phyloP scores from a whole-genome alignment of 192 early-diverging fungal species.

The Gigaspora rosea region DNA sequence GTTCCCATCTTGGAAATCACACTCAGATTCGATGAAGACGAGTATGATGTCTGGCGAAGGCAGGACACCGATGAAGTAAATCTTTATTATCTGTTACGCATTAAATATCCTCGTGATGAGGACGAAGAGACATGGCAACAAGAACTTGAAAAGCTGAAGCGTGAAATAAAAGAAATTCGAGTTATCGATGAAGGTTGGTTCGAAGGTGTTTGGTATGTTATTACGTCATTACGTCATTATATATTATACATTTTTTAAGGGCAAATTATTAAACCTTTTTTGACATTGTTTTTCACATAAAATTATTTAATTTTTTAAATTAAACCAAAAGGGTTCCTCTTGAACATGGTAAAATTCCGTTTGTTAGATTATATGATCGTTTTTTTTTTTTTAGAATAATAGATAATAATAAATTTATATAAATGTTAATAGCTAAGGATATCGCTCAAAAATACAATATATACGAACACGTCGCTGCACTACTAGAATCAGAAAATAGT shows the following conservation, averaged over 20 bases:
- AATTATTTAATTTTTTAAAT: too few relatives aligned
- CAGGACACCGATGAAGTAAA: constrained; percentile 35
- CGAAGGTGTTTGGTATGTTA: constrained; percentile 32
- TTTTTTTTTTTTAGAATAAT: not conserved
- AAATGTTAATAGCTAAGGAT: constrained; percentile 24
- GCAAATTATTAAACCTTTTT: not conserved
- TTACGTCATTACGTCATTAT: not conserved
- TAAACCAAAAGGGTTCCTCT: not conserved
- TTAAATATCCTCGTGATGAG: constrained; percentile 32
- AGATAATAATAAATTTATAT: not conserved
- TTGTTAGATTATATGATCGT: too few relatives aligned
- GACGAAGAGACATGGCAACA: constrained; percentile 23
- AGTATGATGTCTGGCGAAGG: constrained; percentile 32
- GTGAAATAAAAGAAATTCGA: constrained; percentile 16
- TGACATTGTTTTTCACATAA: not conserved
- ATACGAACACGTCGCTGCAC: constrained; percentile 29
- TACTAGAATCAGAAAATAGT: constrained; percentile 32
- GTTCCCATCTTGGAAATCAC: constrained; percentile 33
- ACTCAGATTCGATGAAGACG: constrained; percentile 32
- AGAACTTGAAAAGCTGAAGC: constrained; percentile 31
- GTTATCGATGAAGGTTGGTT: constrained; percentile 33
- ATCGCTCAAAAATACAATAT: constrained; percentile 32
- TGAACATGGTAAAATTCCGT: not conserved
- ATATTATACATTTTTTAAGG: too few relatives aligned
- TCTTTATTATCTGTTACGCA: constrained; percentile 33